Evolutionary conservation across 805 yeast species (phyloP).

Genomic region (Kregervanrija delftensis): DNA sequence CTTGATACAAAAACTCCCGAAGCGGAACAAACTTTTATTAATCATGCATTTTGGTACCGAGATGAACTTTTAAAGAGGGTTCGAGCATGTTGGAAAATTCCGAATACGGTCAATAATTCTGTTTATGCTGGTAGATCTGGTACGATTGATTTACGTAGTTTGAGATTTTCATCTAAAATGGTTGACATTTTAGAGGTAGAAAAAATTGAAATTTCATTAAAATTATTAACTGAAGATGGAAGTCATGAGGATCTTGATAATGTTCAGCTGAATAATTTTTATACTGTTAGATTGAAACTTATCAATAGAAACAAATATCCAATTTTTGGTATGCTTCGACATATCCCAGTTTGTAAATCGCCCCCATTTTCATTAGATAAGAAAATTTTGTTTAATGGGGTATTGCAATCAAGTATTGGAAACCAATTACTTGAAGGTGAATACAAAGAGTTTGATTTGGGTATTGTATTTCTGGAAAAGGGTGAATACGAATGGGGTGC

Average conservation of each 20-base stretch:
- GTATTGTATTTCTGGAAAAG: constrained; percentile 59
- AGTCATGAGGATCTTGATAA: constrained; percentile 17
- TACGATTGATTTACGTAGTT: constrained; percentile 55
- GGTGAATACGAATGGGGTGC: constrained; percentile 85
- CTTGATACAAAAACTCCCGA: constrained; percentile 46
- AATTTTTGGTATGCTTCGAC: constrained; percentile 53
- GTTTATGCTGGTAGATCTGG: constrained; percentile 39
- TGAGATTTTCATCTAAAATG: constrained; percentile 59
- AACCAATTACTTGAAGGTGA: constrained; percentile 37
- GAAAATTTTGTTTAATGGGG: constrained; percentile 65
- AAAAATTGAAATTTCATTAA: constrained; percentile 36
- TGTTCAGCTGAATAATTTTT: constrained; percentile 41
- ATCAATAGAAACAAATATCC: constrained; percentile 37
- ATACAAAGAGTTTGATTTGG: constrained; percentile 36
- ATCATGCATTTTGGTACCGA: constrained; percentile 77
- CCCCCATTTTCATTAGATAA: constrained; percentile 37
- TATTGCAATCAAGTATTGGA: constrained; percentile 49
- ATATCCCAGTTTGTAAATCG: constrained; percentile 39
- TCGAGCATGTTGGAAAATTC: constrained; percentile 58
- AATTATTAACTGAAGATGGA: constrained; percentile 15
- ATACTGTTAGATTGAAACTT: constrained; percentile 43
- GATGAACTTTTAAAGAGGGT: constrained; percentile 53
- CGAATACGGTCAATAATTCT: constrained; percentile 20
- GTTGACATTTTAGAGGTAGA: constrained; percentile 45
- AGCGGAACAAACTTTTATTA: constrained; percentile 49